Conservation (phyloP, 225 moss, liverwort and hornwort species). For the Marchantia polymorpha region DNA sequence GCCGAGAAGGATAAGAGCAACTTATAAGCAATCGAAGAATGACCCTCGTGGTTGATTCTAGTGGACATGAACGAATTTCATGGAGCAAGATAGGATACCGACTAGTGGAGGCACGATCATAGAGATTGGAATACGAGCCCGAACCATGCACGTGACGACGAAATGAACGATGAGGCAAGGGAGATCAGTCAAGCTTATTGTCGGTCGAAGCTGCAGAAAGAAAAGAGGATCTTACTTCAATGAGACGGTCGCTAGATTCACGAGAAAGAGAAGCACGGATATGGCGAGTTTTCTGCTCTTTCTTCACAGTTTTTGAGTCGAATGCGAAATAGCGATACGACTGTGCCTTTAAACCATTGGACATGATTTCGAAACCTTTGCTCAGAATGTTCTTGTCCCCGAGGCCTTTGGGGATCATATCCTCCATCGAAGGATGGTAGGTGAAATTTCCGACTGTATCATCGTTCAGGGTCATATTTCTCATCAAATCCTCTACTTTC, state of each 20-base stretch:
- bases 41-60: too few relatives aligned
- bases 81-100: neutral
- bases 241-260: conserved; percentile 50
- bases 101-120: neutral
- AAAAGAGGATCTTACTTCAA: conserved; percentile 40
- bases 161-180: too few relatives aligned
- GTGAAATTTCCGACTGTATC: neutral
- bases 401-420: conserved; percentile 26
- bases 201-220: neutral
- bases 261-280: conserved; percentile 54
- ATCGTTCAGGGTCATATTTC: conserved; percentile 15
- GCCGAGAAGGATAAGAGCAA: too few relatives aligned
- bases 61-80: too few relatives aligned
- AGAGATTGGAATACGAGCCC: neutral
- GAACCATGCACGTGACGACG: neutral
- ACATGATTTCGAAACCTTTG: conserved; percentile 56
- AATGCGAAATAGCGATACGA: conserved; percentile 69
- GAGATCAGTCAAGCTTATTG: too few relatives aligned
- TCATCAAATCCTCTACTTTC: conserved; percentile 3
- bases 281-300: conserved; percentile 49
- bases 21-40: too few relatives aligned
- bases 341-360: conserved; percentile 65
- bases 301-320: conserved; percentile 21
- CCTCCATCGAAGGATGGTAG: conserved; percentile 30
- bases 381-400: conserved; percentile 39